Base-by-base conservation (phyloP, 2,329 filamentous ascomycete species). In the Pseudocercospora cruenta region DNA sequence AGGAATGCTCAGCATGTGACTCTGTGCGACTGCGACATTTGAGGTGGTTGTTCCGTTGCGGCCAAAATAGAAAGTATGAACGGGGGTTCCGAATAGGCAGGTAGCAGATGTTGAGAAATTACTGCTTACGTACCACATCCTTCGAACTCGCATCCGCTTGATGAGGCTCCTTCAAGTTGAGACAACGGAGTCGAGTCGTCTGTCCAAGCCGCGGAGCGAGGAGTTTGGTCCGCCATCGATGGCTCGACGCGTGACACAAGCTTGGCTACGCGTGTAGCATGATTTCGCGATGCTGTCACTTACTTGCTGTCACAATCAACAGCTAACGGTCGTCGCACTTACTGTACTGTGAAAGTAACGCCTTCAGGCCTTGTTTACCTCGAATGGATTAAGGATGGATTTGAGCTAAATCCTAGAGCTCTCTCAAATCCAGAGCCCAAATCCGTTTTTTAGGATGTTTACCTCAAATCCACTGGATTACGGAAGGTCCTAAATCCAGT, bases 61-160 rank as follows among this genome's bases (percentile, higher is more conserved):
- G 14, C 49, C 49, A 26, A 53, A 53, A 53, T 53, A 53, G 49
- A 22, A 53, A 53, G 49, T 14, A 9, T 53, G 21, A 19, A 24
- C 2, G 51, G 21, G 10, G 21, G 6, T 21, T 22, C 24, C 14
- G 21, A 28, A 28, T n/a, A 54, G 24, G 24, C 14, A 24, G 24
- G 24, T n/a, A n/a, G 51, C 10, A 24, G 51, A n/a, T 54, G 51
- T 54, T 54, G 51, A 54, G 51, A 55, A 31, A 55, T 55, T 55
- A 55, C 51, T 55, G 51, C 51, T 26, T 55, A 55, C 51, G 51
- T 55, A 55, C 51, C 26, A 55, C 51, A 55, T 55, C 51, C 51
- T 55, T 55, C 51, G 8, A 24, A 14, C 14, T 54, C 51, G 51
- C 51, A n/a, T 54, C 51, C 21, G 19, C 21, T 26, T 16, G 21